Percentiles rank a stretch among this genome's conserved stretches.
Conservation (phyloP, 2,329 filamentous ascomycete genomes). For the Didymella exigua region DNA sequence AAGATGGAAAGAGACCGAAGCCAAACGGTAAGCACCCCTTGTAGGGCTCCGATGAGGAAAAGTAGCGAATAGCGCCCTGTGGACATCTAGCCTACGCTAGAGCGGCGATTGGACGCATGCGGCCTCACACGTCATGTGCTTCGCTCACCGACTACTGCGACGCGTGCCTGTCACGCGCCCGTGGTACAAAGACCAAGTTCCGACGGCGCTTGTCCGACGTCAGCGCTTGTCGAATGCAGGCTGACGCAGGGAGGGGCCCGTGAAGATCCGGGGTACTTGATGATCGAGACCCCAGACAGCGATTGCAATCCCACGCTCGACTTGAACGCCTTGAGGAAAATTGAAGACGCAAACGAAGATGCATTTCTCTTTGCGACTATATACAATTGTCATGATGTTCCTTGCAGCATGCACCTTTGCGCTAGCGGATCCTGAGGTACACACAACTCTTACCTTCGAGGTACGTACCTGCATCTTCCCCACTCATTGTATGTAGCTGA, state of each 20-base stretch:
- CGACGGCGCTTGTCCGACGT: conserved; percentile 4
- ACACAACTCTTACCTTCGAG: neutral
- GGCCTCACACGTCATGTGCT: conserved; percentile 1
- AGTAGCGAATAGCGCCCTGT: conserved; percentile 2
- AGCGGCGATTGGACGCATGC: conserved; percentile 2
- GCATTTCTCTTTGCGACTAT: neutral
- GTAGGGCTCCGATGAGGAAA: neutral
- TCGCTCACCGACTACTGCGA: neutral
- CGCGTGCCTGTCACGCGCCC: conserved; percentile 7
- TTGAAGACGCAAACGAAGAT: neutral
- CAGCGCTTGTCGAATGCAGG: conserved; percentile 2
- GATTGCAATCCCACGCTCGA: neutral
- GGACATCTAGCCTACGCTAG: neutral
- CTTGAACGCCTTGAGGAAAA: neutral
- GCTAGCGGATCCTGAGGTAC: conserved; percentile 1
- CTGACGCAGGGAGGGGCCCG: conserved; percentile 14
- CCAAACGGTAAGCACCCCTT: too few relatives aligned
- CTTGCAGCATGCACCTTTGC: conserved; percentile 2
- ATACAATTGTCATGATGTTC: neutral
- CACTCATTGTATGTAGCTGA: neutral
- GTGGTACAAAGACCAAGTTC: conserved; percentile 10
- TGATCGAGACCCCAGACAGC: neutral
- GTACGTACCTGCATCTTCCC: neutral
- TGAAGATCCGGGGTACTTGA: conserved; percentile 18
- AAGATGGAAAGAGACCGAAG: neutral